A percentile compares a stretch with the other conserved stretches of the same genome.
Evolutionary conservation across 2,329 filamentous ascomycete species (phyloP).

Genomic region (Ceratocystis cubensis): DNA sequence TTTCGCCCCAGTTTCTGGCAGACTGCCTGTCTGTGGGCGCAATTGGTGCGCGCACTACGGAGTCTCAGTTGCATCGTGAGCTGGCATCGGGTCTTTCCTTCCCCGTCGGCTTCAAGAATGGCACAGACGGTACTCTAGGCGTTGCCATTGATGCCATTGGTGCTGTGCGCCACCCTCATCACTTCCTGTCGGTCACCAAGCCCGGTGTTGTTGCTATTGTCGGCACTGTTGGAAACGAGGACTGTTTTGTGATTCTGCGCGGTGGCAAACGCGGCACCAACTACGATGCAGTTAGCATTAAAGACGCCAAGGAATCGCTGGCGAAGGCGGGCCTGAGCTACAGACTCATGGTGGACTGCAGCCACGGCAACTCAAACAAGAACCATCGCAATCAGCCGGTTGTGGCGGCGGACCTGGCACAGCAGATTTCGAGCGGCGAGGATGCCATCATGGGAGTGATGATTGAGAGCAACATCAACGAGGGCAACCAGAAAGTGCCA

Average conservation of each 20-base stretch:
- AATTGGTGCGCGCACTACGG: conserved; percentile 89
- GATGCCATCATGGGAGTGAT: conserved; percentile 88
- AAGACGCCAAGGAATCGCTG: conserved; percentile 68
- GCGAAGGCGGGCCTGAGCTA: conserved; percentile 59
- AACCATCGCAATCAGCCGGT: conserved; percentile 96
- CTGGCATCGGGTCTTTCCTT: conserved; percentile 87
- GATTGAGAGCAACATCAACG: conserved; percentile 96
- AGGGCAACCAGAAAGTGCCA: conserved; percentile 86
- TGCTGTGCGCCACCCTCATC: conserved; percentile 79
- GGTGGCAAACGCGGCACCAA: conserved; percentile 91
- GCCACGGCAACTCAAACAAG: conserved; percentile 91
- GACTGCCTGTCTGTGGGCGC: conserved; percentile 86
- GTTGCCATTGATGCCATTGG: conserved; percentile 95
- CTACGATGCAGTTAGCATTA: conserved; percentile 75
- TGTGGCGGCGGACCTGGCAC: conserved; percentile 68
- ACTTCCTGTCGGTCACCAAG: conserved; percentile 96
- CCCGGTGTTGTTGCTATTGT: conserved; percentile 91
- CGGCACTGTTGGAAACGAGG: conserved; percentile 84
- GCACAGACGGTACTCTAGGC: conserved; percentile 78
- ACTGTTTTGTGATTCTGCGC: conserved; percentile 92
- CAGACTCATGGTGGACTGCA: conserved; percentile 94
- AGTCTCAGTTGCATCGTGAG: conserved; percentile 90
- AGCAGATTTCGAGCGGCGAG: conserved; percentile 78
- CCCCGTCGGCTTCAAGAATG: conserved; percentile 99
- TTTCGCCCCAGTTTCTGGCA: conserved; percentile 91